Conservation (phyloP, 805 yeast species). For the Nakazawaea populi region DNA sequence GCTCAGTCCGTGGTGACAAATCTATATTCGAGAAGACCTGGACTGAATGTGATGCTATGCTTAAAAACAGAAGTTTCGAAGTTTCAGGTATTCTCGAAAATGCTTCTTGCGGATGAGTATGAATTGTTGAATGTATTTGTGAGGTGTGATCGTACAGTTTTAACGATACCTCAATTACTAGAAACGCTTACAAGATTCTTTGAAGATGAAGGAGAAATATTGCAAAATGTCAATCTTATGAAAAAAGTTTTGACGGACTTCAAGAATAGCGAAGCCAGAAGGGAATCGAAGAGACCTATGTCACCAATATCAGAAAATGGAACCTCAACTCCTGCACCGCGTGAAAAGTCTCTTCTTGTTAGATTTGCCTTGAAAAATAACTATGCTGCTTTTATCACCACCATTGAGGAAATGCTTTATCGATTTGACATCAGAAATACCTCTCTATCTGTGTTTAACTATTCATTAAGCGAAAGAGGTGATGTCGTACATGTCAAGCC, state of each 20-base stretch:
- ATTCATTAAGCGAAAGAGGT: conserved; percentile 14
- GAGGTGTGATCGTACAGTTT: conserved; percentile 5
- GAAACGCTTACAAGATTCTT: background rate
- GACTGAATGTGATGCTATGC: background rate
- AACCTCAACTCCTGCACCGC: background rate
- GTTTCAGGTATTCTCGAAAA: background rate
- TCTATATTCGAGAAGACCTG: conserved; percentile 2
- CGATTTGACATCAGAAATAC: conserved; percentile 31
- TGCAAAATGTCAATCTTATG: background rate
- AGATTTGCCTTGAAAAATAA: conserved; percentile 15
- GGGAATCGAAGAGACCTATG: background rate
- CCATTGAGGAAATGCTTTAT: conserved; percentile 25
- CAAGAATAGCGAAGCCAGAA: background rate
- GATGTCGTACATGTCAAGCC: conserved; percentile 19
- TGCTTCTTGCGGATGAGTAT: background rate
- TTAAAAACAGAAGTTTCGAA: conserved; percentile 7
- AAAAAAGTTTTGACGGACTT: background rate
- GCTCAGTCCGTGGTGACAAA: conserved; percentile 1
- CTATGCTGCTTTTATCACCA: conserved; percentile 30
- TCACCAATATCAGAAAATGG: background rate
- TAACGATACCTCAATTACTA: conserved; percentile 5
- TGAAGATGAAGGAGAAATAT: background rate
- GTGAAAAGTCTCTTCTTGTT: background rate
- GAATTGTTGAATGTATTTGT: conserved; percentile 1
- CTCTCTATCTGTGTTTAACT: conserved; percentile 20